phyloP scores from a whole-genome alignment of 208 protist genomes.

The Phytomonas sp. region DNA sequence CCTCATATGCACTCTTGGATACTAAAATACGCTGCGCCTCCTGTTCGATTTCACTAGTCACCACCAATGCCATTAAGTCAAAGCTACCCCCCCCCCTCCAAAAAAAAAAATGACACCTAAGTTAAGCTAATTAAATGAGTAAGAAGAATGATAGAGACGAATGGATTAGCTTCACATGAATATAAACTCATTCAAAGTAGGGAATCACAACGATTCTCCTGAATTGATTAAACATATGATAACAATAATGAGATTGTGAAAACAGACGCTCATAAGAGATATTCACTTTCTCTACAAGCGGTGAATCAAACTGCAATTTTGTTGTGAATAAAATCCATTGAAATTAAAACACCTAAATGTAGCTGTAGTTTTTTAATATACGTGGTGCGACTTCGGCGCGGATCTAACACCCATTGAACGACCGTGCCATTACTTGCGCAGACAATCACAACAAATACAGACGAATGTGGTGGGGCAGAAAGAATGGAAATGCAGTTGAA shows the following conservation, averaged over 20 bases:
- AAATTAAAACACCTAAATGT: constrained; percentile 59
- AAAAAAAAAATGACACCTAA: background rate
- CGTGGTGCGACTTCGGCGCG: constrained; percentile 23
- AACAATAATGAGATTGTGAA: background rate
- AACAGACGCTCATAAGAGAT: background rate
- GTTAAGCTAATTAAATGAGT: background rate
- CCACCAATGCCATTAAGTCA: constrained; percentile 51
- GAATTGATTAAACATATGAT: background rate
- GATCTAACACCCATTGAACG: constrained; percentile 74
- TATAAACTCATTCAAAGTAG: background rate
- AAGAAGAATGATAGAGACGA: constrained; percentile 5
- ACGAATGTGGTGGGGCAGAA: constrained; percentile 48
- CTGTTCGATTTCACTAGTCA: constrained; percentile 42
- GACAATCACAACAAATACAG: constrained; percentile 59
- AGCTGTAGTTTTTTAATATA: constrained; percentile 78
- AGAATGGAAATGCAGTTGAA: constrained; percentile 71
- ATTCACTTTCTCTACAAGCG: constrained; percentile 11
- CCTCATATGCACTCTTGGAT: constrained; percentile 62
- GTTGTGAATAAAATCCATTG: constrained; percentile 40
- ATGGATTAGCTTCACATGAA: background rate
- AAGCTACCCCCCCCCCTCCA: background rate
- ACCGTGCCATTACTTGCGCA: constrained; percentile 75
- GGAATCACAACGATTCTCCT: background rate
- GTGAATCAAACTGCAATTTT: constrained; percentile 10
- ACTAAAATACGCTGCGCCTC: constrained; percentile 72